Base-by-base conservation (phyloP, 2,329 filamentous ascomycete genomes). In the Metarhizium robertsii region DNA sequence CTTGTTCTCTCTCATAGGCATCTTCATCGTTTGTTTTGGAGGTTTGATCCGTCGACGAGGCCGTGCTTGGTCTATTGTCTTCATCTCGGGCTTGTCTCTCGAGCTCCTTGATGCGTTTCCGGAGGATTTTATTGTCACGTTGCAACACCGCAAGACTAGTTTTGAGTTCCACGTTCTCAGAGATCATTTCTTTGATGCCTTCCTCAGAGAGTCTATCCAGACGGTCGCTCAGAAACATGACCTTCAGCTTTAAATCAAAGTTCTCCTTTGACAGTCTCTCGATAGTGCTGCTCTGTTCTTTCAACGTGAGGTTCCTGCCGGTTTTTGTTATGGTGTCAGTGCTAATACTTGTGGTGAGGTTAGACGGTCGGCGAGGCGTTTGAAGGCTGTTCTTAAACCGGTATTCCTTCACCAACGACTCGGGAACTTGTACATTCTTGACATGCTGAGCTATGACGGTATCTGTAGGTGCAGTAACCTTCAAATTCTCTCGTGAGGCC, bases 251-350 rank as follows among this genome's bases (percentile, higher is more conserved):
- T 55, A 97, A 75, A 68, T 96, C 92, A 67, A 97, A 99, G 61
- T 99, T 99, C 70, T 99, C 94, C 72, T 99, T 99, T 58, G 90
- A 95, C 2, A 97, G 79, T 57, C 92, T 85, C 70, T 99, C 94
- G 60, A 99, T 96, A 14, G 92, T 97, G 71, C 88, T 95, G 67
- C 92, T 96, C 71, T 99, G 94, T 71, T 99, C 94, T 69, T 96
- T 97, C 45, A 99, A 75, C 0, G 94, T 97, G 71, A 99, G 75
- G 62, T 83, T 89, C 65, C 81, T 85, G 20, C 85, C 84, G 48
- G 79, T 78, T 47, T 83, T 78, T 32, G 65, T 65, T 0, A 77
- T 78, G 30, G 79, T 78, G 8, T 75, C 72, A 13, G 46, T 34
- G 11, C 36, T 46, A 3, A 76, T 75, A 20, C 71, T 73, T n/a